Evolutionary conservation across 164 flowering plant genomes (phyloP).

Genomic region (Piper longum): DNA sequence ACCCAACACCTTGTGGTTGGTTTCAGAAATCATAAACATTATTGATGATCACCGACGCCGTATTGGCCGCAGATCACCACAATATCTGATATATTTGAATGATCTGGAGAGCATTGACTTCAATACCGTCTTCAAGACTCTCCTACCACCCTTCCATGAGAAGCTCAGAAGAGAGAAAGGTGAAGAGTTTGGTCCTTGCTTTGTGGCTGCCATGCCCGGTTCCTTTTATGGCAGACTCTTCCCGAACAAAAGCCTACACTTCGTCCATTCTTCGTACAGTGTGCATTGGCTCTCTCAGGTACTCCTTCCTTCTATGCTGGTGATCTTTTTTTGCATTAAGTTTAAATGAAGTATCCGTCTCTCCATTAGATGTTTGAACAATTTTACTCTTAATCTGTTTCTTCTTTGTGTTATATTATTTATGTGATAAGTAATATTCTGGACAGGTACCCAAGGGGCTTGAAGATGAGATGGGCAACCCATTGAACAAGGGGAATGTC

Average conservation of each 20-base stretch:
- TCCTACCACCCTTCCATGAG: conserved; percentile 17
- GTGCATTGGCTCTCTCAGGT: conserved; percentile 55
- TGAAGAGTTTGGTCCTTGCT: conserved; percentile 18
- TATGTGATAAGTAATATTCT: too few relatives aligned
- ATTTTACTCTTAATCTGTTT: too few relatives aligned
- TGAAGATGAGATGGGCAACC: too few relatives aligned
- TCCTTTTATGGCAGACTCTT: conserved; percentile 55
- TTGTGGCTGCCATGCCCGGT: conserved; percentile 37
- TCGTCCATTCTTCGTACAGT: conserved; percentile 54
- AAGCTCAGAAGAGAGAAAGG: conserved; percentile 12
- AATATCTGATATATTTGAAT: conserved; percentile 30
- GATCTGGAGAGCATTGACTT: conserved; percentile 53
- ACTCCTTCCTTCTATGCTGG: too few relatives aligned
- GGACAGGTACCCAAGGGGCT: too few relatives aligned
- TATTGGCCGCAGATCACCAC: conserved; percentile 13
- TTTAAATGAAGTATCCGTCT: too few relatives aligned
- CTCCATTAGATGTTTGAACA: too few relatives aligned
- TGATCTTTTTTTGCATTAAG: too few relatives aligned
- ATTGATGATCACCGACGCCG: conserved; percentile 8
- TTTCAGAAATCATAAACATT: conserved; percentile 19
- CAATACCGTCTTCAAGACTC: conserved; percentile 29
- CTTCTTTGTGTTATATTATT: too few relatives aligned
- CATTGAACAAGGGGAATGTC: too few relatives aligned
- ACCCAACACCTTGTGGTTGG: conserved; percentile 36
- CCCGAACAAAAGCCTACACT: conserved; percentile 26